Percentiles rank a stretch among this genome's conserved stretches.
Evolutionary conservation across 352 stramenopile species (phyloP).

Genomic region (Phytophthora citrophthora): DNA sequence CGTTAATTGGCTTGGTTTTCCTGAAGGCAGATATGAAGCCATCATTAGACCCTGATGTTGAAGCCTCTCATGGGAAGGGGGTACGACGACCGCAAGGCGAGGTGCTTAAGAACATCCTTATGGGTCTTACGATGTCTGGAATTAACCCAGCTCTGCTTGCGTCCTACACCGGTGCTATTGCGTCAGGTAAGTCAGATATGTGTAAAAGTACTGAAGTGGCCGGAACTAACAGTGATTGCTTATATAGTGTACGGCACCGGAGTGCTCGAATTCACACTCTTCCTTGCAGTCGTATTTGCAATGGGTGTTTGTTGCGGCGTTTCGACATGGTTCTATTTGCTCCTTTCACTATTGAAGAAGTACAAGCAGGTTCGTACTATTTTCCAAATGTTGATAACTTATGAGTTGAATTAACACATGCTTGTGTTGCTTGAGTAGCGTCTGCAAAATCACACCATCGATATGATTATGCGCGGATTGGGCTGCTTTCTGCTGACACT

Average conservation of each 20-base stretch:
- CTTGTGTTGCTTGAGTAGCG: constrained; percentile 38
- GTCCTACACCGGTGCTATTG: constrained; percentile 88
- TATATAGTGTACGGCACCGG: constrained; percentile 83
- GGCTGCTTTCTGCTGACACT: constrained; percentile 85
- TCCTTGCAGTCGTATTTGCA: constrained; percentile 84
- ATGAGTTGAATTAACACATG: constrained; percentile 2
- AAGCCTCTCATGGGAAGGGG: constrained; percentile 57
- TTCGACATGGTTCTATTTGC: constrained; percentile 90
- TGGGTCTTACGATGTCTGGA: constrained; percentile 88
- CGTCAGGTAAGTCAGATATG: constrained; percentile 56
- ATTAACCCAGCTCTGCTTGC: constrained; percentile 87
- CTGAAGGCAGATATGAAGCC: constrained; percentile 83
- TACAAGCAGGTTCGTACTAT: constrained; percentile 84
- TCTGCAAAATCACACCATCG: constrained; percentile 87
- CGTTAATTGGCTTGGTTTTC: constrained; percentile 82
- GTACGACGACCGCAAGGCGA: constrained; percentile 61
- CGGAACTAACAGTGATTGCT: not conserved
- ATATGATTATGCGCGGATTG: constrained; percentile 83
- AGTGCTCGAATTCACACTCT: constrained; percentile 87
- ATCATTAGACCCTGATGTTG: constrained; percentile 64
- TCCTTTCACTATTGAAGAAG: constrained; percentile 87
- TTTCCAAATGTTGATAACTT: not conserved
- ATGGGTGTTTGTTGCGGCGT: constrained; percentile 86
- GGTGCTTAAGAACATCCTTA: constrained; percentile 81
- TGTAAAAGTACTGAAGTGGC: not conserved